phyloP scores from a whole-genome alignment of 768 basidiomycete genomes.

The Obba rivulosa region DNA sequence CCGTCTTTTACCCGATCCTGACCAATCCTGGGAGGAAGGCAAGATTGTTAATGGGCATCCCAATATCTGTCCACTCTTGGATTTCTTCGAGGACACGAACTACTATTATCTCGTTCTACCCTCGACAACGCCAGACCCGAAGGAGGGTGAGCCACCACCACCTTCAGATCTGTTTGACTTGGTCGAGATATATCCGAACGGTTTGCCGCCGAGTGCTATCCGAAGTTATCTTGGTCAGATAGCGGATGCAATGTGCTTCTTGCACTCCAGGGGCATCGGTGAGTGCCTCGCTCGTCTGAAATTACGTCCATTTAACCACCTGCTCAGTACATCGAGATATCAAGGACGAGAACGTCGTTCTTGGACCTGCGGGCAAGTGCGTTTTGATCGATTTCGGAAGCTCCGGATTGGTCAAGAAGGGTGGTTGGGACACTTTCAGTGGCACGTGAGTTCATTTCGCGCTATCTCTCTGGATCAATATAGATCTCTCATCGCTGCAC shows the following conservation, averaged over 20 bases:
- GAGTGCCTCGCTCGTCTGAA: slow-evolving; percentile 21
- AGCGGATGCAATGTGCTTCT: slow-evolving; percentile 82
- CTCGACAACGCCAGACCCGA: slow-evolving; percentile 57
- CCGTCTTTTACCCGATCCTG: slow-evolving; percentile 30
- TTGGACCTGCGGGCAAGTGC: slow-evolving; percentile 75
- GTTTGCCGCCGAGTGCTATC: slow-evolving; percentile 68
- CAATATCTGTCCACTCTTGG: slow-evolving; percentile 89
- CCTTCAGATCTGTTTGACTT: slow-evolving; percentile 91
- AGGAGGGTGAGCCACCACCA: slow-evolving; percentile 45
- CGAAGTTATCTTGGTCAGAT: slow-evolving; percentile 90
- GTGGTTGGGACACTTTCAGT: slow-evolving; percentile 88
- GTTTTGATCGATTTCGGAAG: slow-evolving; percentile 97
- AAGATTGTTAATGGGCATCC: slow-evolving; percentile 83
- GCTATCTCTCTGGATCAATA: slow-evolving; percentile 1
- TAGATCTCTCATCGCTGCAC: slow-evolving; percentile 13
- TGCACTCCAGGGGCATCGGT: slow-evolving; percentile 92
- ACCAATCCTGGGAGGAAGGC: slow-evolving; percentile 61
- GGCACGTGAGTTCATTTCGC: slow-evolving; percentile 65
- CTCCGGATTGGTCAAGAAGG: slow-evolving; percentile 76
- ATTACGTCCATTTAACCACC: background rate
- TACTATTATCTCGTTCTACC: slow-evolving; percentile 95
- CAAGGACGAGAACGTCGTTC: slow-evolving; percentile 95
- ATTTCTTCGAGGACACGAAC: slow-evolving; percentile 95
- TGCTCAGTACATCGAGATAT: slow-evolving; percentile 87
- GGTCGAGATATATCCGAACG: slow-evolving; percentile 84